Conservation (phyloP, 2,329 filamentous ascomycete species). For the Tothia fuscella region DNA sequence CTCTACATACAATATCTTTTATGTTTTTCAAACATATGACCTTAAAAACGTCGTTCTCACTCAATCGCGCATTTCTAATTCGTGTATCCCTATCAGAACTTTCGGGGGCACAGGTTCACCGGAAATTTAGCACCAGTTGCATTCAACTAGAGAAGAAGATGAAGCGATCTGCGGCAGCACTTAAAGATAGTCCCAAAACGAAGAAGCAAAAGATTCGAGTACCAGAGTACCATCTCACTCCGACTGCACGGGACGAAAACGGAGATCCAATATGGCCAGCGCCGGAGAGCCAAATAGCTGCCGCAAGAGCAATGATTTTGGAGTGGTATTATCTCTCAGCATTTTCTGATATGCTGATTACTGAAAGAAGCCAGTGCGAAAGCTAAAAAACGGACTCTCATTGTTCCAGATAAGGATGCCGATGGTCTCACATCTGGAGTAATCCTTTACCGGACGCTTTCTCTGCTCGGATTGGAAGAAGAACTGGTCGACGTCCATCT, state of each 20-base stretch:
- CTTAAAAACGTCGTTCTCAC: too few species aligned
- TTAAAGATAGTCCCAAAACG: neutral
- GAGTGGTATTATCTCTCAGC: constrained; percentile 39
- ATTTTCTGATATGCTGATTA: constrained; percentile 3
- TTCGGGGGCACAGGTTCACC: too few species aligned
- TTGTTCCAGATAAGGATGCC: constrained; percentile 58
- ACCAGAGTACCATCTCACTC: constrained; percentile 35
- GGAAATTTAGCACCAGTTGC: too few species aligned
- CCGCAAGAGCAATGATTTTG: constrained; percentile 43
- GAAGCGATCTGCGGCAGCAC: neutral
- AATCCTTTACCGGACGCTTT: constrained; percentile 48
- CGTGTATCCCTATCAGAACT: neutral
- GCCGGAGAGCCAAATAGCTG: constrained; percentile 40
- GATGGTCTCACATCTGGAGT: constrained; percentile 54
- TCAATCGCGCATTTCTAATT: too few species aligned
- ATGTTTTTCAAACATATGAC: too few species aligned
- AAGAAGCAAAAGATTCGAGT: constrained; percentile 22
- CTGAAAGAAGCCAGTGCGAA: constrained; percentile 31
- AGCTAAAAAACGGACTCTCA: constrained; percentile 40
- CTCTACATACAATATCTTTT: too few species aligned
- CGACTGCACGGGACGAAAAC: constrained; percentile 28
- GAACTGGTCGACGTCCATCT: constrained; percentile 46
- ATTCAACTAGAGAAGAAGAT: neutral
- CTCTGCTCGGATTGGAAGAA: constrained; percentile 43
- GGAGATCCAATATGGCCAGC: constrained; percentile 51